Conservation (phyloP, 73 alveolate species). For the Paramecium primaurelia region DNA sequence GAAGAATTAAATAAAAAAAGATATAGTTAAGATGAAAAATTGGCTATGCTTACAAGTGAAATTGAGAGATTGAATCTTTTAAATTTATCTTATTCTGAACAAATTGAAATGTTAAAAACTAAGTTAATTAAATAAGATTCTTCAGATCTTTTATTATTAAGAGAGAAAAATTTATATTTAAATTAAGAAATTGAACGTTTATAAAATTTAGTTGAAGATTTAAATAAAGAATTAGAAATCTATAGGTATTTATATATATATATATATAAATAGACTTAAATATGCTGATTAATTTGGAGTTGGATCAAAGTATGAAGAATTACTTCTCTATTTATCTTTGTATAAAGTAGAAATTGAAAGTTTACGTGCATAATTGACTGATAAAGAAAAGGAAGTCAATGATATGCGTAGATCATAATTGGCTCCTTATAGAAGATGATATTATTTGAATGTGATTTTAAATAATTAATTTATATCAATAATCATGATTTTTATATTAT, state of each 20-base stretch:
- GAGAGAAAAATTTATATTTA: neutral
- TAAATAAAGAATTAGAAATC: neutral
- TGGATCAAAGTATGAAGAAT: conserved; percentile 44
- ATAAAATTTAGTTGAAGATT: neutral
- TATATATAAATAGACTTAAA: neutral
- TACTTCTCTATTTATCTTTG: conserved; percentile 2
- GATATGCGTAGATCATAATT: conserved; percentile 35
- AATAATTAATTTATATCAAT: neutral
- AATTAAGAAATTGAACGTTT: conserved; percentile 28
- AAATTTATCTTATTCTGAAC: conserved; percentile 8
- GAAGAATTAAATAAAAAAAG: conserved; percentile 14
- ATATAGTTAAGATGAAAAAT: neutral
- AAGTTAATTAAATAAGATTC: neutral
- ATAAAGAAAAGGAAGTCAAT: conserved; percentile 46
- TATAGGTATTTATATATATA: neutral
- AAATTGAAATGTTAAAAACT: neutral
- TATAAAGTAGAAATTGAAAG: conserved; percentile 35
- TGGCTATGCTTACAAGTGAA: neutral
- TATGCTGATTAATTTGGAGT: conserved; percentile 50
- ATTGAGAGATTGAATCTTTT: conserved; percentile 8
- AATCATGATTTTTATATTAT: neutral
- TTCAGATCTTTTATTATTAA: neutral
- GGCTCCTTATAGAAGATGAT: conserved; percentile 26
- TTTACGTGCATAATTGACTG: neutral
- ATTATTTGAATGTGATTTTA: neutral